Percentiles rank a stretch among this genome's conserved stretches.
Evolutionary conservation across 352 stramenopile species (phyloP).

Genomic region (Phytopythium oedochilum): DNA sequence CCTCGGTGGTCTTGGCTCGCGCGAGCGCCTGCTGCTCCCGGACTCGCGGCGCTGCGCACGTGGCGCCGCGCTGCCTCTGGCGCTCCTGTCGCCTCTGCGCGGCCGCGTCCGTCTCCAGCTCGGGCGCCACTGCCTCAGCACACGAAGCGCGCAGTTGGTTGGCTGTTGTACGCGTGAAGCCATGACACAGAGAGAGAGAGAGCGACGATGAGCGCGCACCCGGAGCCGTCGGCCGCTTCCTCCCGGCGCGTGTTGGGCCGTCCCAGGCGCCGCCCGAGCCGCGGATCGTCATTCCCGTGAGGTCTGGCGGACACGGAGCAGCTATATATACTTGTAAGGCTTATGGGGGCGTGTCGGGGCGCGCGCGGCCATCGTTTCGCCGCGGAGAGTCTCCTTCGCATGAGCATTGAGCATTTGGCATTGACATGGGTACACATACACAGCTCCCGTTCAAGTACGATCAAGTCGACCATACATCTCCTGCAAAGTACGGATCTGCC

Average conservation of each 20-base stretch:
- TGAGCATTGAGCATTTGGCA: too few relatives aligned
- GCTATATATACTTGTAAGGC: neutral
- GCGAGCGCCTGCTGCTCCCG: slow-evolving; percentile 35
- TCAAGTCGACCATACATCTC: too few relatives aligned
- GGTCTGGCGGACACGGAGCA: neutral
- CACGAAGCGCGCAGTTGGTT: neutral
- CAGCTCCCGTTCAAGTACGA: too few relatives aligned
- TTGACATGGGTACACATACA: too few relatives aligned
- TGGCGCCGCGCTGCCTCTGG: slow-evolving; percentile 5
- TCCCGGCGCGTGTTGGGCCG: neutral
- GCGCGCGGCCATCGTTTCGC: too few relatives aligned
- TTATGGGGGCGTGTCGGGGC: too few relatives aligned
- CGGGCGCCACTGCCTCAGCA: slow-evolving; percentile 10
- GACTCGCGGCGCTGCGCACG: slow-evolving; percentile 24
- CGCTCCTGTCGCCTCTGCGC: slow-evolving; percentile 13
- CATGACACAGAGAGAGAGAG: too few relatives aligned
- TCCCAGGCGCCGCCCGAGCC: neutral
- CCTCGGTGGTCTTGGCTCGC: slow-evolving; percentile 46
- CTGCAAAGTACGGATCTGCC: too few relatives aligned
- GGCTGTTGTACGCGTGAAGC: too few relatives aligned
- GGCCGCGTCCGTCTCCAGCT: slow-evolving; percentile 17
- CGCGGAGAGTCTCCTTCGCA: too few relatives aligned
- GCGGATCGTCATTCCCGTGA: neutral
- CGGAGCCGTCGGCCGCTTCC: neutral
- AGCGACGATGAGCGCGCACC: too few relatives aligned